Base-by-base conservation (phyloP, 202 grass and related monocot genomes). In the Cymbopogon flexuosus region DNA sequence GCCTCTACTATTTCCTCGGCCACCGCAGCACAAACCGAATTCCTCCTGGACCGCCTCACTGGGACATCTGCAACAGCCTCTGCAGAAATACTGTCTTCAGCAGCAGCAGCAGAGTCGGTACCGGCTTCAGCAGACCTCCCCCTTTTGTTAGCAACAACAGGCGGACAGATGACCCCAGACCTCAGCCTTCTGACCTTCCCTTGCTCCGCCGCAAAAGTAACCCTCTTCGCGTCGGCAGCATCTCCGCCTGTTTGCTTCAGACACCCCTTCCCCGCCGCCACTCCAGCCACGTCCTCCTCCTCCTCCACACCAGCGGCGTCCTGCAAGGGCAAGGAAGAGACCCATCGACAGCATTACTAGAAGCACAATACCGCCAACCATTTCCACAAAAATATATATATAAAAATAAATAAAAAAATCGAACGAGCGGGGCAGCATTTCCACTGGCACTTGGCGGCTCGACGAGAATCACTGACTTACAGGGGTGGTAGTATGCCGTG, bases 221-320 rank as follows among this genome's bases (percentile, higher is more conserved):
- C 88, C 61, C 41, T 80, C 70, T 88, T 85, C 34, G 61, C 58
- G 10, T 27, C 78, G 19, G 24, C 85, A 0, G 33, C 75, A 27
- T 49, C 76, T 11, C 49, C n/a, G 6, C 5, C 29, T 11, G 76
- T 52, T 10, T 73, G 76, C 77, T 87, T 87, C 45, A 93, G 40
- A 29, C 87, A 88, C 4, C 91, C 91, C 71, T 84, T 93, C 58
- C 31, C 56, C 65, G 75, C 69, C 15, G 27, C 57, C 71, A 65
- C 76, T 11, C 43, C 58, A 14, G 30, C 42, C 23, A 72, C 43
- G 8, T 4, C 42, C 27, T 10, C 42, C 16, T n/a, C n/a, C n/a
- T 12, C 21, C 30, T 63, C 75, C 62, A 27, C 65, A 3, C 31
- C 70, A 23, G 43, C 82, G 14, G 2, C 9, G 1, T 33, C 84